Base-by-base conservation (phyloP, 139 green algal genomes). In the Ettlia oleoabundans region DNA sequence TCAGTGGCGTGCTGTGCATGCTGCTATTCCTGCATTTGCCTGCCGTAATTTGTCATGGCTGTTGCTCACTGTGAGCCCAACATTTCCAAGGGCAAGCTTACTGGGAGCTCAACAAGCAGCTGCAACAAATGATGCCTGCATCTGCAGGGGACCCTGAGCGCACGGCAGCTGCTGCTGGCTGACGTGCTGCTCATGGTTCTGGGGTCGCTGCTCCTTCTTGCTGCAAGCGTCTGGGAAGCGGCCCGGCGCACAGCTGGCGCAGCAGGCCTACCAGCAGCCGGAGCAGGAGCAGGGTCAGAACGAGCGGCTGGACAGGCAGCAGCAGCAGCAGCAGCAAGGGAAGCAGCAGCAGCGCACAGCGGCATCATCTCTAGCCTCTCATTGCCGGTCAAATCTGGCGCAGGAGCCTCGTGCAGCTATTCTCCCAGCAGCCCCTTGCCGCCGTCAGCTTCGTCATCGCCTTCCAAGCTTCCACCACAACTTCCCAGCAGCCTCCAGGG, bases 141-240 rank as follows among this genome's bases (percentile, higher is more conserved):
- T 21, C 33, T 62, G 75, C 75, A 81, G 75, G 75, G 75, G 43
- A 43, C 40, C 65, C 41, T 74, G 62, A 74, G 42, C 52, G 81
- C 47, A 9, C 68, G 71, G 3, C 71, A 64, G 81, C 66, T 83
- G 63, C 65, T 85, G 21, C 28, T 42, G 32, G 65, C 38, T 5
- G 37, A 83, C 10, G 42, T 32, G 18, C 42, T 81, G 18, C 65
- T 78, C 24, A 71, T 67, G 76, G 22, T 76, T 2, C 62, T 64
- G 3, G 82, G 78, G n/a, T 78, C 68, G 7, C 58, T 86, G 73
- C 68, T 86, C 22, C 84, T 42, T 38, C n/a, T 81, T 22, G 38
- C 10, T 28, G 67, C 58, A 41, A 7, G 22, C 18, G 63, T 28
- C 4, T 74, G 62, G 76, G n/a, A 26, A 42, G 51, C 43, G 4